Evolutionary conservation across 2,329 filamentous ascomycete species (phyloP).

Genomic region (Parastagonospora avenae): DNA sequence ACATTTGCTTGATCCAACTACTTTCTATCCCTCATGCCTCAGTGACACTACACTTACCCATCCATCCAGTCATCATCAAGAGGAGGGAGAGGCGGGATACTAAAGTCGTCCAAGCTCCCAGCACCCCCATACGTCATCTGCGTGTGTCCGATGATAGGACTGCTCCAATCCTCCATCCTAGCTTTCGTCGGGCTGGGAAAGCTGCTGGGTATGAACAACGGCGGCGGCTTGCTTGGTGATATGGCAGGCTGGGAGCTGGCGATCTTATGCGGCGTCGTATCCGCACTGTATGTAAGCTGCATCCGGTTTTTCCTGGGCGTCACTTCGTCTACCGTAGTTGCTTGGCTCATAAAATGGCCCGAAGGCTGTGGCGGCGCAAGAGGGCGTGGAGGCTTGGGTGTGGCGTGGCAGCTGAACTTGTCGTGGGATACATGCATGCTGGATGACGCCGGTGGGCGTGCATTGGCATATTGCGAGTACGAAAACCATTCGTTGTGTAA

Average conservation of each 20-base stretch:
- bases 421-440: conserved; percentile 36
- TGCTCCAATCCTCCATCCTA: conserved; percentile 30
- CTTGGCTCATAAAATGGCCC: conserved; percentile 32
- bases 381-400: conserved; percentile 14
- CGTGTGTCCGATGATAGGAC: conserved; percentile 21
- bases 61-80: conserved; percentile 7
- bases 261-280: conserved; percentile 28
- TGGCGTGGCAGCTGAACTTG: conserved; percentile 33
- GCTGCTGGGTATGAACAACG: conserved; percentile 41
- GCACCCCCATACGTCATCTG: conserved; percentile 15
- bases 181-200: conserved; percentile 36
- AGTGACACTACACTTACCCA: background rate
- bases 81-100: conserved; percentile 39
- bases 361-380: conserved; percentile 2
- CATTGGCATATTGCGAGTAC: conserved; percentile 38
- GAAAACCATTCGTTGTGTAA: conserved; percentile 38
- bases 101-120: conserved; percentile 38
- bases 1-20: background rate
- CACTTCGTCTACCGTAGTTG: conserved; percentile 39
- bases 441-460: conserved; percentile 20
- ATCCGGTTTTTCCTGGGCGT: conserved; percentile 24
- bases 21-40: background rate
- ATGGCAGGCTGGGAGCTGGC: conserved; percentile 23
- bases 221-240: conserved; percentile 33
- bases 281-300: conserved; percentile 16